Conservation (phyloP, 2,329 filamentous ascomycete genomes). For the Trichoderma sp. region DNA sequence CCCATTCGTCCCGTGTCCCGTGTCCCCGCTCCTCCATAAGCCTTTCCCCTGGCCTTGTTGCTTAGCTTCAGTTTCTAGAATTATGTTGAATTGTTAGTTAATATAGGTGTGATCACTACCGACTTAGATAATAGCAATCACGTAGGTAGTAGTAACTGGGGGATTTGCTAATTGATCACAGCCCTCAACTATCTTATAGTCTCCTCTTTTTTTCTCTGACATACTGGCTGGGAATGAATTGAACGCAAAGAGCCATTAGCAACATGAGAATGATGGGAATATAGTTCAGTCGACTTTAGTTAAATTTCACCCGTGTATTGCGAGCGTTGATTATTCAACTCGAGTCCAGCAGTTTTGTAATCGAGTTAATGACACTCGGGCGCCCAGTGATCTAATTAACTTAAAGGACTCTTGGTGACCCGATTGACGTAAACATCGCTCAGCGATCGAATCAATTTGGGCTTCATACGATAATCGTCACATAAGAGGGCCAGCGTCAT, state of each 20-base stretch:
- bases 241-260: not conserved
- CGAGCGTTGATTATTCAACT: not conserved
- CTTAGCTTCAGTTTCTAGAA: not conserved
- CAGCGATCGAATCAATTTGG: too few relatives aligned
- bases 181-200: not conserved
- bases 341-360: not conserved
- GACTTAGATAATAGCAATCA: not conserved
- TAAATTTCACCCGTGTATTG: not conserved
- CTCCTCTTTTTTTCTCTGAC: not conserved
- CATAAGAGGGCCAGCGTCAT: not conserved
- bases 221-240: not conserved
- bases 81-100: not conserved
- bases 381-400: not conserved
- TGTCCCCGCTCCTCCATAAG: constrained; percentile 22
- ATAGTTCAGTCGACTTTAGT: not conserved
- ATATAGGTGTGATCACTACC: not conserved
- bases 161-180: not conserved
- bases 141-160: not conserved
- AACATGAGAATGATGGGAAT: not conserved
- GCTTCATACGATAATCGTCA: not conserved
- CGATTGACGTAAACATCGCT: not conserved
- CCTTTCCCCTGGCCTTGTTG: not conserved
- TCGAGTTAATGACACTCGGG: not conserved
- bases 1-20: not conserved
- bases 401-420: too few relatives aligned